Evolutionary conservation across 345 rosid species (phyloP), one percentile per base, ranked within the genome.

Genomic region (Cardiospermum halicacabum): DNA sequence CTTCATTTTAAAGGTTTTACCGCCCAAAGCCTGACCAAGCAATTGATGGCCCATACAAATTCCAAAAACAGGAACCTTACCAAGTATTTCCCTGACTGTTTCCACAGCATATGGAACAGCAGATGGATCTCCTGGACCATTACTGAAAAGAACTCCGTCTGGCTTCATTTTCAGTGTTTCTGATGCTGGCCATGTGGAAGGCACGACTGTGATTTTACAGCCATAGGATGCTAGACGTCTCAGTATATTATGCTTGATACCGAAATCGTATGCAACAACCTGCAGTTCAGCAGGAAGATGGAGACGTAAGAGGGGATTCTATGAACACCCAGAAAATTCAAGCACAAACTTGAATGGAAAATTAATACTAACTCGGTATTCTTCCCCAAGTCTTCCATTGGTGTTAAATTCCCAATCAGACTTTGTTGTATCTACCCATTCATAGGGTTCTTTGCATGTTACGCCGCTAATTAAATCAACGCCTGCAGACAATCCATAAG

Each of bases 41-140:
- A 94, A 76, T 70, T 94, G 99, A 74, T 94, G 97, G 49, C 96
- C 99, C 99, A 94, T 94, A 78, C 97, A 89, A 75, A 95, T 95
- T 61, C 97, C 99, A 48, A 87, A 95, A 61, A 95, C 96, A 42
- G 97, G 92, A 60, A 82, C 89, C 74, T 89, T 89, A 66, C 99
- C 96, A 3, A 91, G 70, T 54, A 87, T 74, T 76, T 87, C 81
- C 67, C 82, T 91, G 28, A 91, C 97, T 12, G 87, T 86, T 75
- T 89, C 82, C 55, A 95, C 96, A 62, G 96, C 96, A 74, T 89
- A 95, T 24, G 97, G 96, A 68, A 87, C 96, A 45, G 96, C 96
- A 62, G 99, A 95, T 66, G 97, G 96, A 60, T 91, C 98, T 54
- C 99, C 99, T 0, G 99, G 99, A 49, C 96, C 98, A 62, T 95